These are phyloP conservation scores for Chytridium lagenaria DNA, from an alignment of 371 early-diverging fungal species.

Conservation along the genomic window DNA sequence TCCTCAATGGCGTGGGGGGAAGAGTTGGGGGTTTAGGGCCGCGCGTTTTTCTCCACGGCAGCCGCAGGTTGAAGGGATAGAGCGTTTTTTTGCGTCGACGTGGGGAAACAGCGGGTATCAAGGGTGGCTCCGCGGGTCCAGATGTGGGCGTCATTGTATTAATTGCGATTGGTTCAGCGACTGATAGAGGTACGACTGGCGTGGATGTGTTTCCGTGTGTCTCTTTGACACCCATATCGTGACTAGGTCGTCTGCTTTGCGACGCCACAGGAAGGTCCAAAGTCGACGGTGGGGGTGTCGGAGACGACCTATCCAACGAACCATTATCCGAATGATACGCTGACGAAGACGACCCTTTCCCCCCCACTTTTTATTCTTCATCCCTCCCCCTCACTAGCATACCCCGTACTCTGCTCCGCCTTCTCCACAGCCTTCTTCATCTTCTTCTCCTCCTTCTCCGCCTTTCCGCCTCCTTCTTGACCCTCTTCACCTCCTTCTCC, in stretches of 20 bases:
- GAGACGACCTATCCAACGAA: background rate
- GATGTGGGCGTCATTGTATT: no score
- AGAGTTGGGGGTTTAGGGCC: background rate
- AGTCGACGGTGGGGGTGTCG: no score
- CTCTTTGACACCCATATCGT: no score
- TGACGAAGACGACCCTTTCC: background rate
- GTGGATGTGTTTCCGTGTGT: no score
- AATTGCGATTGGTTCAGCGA: no score
- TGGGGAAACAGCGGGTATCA: background rate
- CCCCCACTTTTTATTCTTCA: no score
- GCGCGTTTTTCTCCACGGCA: background rate
- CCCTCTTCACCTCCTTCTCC: slow-evolving; percentile 10
- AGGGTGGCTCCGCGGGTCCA: background rate
- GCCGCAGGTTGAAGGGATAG: background rate
- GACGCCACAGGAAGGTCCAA: background rate
- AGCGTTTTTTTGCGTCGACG: background rate
- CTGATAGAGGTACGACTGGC: no score
- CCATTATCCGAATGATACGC: background rate
- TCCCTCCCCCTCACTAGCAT: no score
- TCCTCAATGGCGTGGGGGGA: slow-evolving; percentile 1
- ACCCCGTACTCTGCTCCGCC: slow-evolving; percentile 2
- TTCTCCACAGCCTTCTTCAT: background rate
- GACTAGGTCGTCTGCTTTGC: background rate
- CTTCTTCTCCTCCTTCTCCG: background rate
- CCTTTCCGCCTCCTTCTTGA: slow-evolving; percentile 8